These are phyloP conservation scores for Hevea brasiliensis DNA, from an alignment of 345 rosid genomes.

Conservation along the genomic window DNA sequence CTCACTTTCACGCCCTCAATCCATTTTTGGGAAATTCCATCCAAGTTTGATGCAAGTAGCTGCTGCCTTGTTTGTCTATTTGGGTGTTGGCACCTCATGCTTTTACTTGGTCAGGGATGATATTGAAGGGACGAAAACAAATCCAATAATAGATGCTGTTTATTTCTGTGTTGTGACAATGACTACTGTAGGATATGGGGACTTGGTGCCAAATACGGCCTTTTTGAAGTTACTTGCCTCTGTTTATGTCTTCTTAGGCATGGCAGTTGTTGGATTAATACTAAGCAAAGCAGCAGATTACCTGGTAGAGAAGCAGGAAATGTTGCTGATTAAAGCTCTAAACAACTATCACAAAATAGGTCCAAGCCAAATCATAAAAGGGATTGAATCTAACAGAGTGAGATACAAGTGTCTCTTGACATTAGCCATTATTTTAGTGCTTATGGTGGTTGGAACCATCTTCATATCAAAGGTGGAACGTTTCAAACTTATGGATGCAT, in stretches of 20 bases:
- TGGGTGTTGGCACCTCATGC: conserved; percentile 55
- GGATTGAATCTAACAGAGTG: conserved; percentile 48
- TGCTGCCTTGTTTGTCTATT: conserved; percentile 42
- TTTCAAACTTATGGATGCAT: conserved; percentile 48
- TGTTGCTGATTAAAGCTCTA: conserved; percentile 60
- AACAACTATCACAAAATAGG: conserved; percentile 43
- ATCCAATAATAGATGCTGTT: conserved; percentile 59
- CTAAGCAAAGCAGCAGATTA: conserved; percentile 76
- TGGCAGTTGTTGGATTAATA: conserved; percentile 65
- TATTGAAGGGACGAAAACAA: conserved; percentile 65
- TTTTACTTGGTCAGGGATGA: conserved; percentile 55
- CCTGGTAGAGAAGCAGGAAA: conserved; percentile 83
- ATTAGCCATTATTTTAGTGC: conserved; percentile 40
- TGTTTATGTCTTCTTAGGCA: conserved; percentile 73
- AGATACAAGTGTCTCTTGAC: conserved; percentile 55
- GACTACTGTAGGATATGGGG: conserved; percentile 98
- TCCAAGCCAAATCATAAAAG: conserved; percentile 46
- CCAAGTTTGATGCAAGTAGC: conserved; percentile 49
- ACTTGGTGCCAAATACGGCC: conserved; percentile 67
- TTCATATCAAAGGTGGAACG: conserved; percentile 49
- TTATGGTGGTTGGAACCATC: conserved; percentile 46
- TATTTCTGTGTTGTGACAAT: conserved; percentile 82
- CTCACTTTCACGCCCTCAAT: conserved; percentile 26
- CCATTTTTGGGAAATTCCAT: conserved; percentile 44
- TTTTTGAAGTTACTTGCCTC: conserved; percentile 68